Conservation (phyloP, 2,329 filamentous ascomycete genomes). For the Cladosporium sp. region DNA sequence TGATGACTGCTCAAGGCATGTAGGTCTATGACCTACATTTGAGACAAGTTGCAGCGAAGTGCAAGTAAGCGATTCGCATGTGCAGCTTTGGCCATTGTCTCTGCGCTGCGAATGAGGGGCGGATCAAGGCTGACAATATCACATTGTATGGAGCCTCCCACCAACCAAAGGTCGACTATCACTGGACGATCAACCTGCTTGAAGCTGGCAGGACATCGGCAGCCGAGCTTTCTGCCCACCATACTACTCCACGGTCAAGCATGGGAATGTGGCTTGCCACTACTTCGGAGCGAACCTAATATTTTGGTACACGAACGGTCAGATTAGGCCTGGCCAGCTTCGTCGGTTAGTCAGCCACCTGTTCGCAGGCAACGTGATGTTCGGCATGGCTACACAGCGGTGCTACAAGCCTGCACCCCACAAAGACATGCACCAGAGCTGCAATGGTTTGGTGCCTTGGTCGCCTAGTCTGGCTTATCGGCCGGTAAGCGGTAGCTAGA, state of each 20-base stretch:
- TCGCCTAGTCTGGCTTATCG: not conserved
- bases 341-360: not conserved
- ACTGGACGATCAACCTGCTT: not conserved
- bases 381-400: not conserved
- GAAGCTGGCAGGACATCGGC: not conserved
- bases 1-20: not conserved
- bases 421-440: conserved; percentile 5
- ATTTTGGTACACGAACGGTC: not conserved
- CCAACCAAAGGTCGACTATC: not conserved
- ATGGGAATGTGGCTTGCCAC: not conserved
- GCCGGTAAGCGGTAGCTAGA: conserved; percentile 6
- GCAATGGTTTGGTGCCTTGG: not conserved
- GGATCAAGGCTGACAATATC: not conserved
- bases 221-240: not conserved
- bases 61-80: too few relatives aligned
- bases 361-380: not conserved
- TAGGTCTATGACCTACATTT: not conserved
- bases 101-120: not conserved
- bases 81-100: too few relatives aligned
- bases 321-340: not conserved
- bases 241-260: not conserved
- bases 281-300: conserved; percentile 10
- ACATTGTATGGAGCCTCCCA: not conserved
- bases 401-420: conserved; percentile 6
- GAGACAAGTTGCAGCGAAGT: not conserved